Evolutionary conservation across 1,139 yeast species (phyloP), one percentile per base, ranked within the genome.

Genomic region (Trichomonascaceae sp.): DNA sequence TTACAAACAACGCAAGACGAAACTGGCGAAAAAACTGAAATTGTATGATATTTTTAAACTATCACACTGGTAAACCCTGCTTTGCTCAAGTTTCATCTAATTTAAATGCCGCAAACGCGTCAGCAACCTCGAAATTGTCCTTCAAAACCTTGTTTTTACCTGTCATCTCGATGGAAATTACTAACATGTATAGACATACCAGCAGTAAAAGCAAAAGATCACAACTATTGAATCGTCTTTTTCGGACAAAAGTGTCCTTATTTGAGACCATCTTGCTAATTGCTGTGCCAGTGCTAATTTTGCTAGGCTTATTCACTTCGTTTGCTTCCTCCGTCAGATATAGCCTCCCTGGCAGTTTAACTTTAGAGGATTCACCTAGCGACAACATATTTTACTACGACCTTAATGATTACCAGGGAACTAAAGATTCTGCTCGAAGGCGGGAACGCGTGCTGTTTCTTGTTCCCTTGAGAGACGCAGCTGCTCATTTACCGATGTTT

Each of bases 401-500:
- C 63, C 66, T 84, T 53, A 58, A 71, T 36, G 75, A 77, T 49
- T 77, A 77, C 56, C 74, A 71, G 52, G 83, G 84, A 17, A 69
- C 80, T 30, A 73, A 73, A 13, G 74, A 77, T 47, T 87, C 87
- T 17, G 79, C 84, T 83, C 79, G 77, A 58, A 71, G 73, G 49
- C 75, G 74, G 17, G 88, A 84, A 62, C 74, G 85, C 45, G 77
- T 84, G 18, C 69, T 84, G 47, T 80, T 82, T 59, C 77, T 83
- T 58, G 87, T 84, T n/a, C 89, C 89, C 7, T 67, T 84, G 54
- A 76, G 88, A 67, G 87, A 84, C 64, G 88, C 88, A 5, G 81
- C 83, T n/a, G 74, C 79, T 22, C 87, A 82, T 68, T 67, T 84
- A 64, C 83, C 84, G 38, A 79, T 83, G 81, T 82, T 84, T 65